phyloP scores from a whole-genome alignment of 2,329 filamentous ascomycete genomes.

The Lasiodiplodia sp. region DNA sequence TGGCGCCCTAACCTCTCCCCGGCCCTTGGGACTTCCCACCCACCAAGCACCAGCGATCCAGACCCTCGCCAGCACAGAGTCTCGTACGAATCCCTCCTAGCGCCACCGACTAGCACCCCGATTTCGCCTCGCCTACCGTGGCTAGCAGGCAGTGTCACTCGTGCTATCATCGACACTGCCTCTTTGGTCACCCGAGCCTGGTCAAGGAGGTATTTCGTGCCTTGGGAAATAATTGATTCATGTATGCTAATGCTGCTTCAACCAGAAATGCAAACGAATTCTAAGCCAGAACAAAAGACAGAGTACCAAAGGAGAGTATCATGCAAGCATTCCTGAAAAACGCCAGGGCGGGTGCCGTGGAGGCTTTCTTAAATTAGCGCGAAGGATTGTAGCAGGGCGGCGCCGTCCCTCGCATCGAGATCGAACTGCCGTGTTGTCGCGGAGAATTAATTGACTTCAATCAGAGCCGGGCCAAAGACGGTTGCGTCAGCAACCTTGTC shows the following conservation, averaged over 20 bases:
- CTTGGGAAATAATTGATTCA: neutral
- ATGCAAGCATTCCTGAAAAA: neutral
- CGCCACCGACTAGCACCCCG: too few relatives aligned
- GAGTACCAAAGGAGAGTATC: neutral
- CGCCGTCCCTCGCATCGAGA: too few relatives aligned
- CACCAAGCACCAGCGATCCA: too few relatives aligned
- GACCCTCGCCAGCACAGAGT: neutral
- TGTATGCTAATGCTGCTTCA: neutral
- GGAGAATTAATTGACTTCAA: conserved; percentile 8
- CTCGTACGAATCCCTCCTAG: neutral
- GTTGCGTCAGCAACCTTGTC: conserved; percentile 26
- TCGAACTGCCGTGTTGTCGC: neutral
- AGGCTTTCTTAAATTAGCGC: neutral
- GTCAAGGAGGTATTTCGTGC: neutral
- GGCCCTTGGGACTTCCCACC: neutral
- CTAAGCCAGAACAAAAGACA: neutral
- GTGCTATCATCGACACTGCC: neutral
- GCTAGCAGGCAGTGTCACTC: neutral
- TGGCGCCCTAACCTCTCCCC: neutral
- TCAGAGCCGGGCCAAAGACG: conserved; percentile 21
- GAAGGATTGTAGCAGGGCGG: neutral
- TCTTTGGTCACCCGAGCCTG: neutral
- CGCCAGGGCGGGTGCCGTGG: neutral
- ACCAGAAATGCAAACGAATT: neutral
- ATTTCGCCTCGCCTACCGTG: neutral